Percentiles rank a stretch among this genome's conserved stretches.
phyloP scores from a whole-genome alignment of 116 monocot species.

The Trichopus zeylanicus region DNA sequence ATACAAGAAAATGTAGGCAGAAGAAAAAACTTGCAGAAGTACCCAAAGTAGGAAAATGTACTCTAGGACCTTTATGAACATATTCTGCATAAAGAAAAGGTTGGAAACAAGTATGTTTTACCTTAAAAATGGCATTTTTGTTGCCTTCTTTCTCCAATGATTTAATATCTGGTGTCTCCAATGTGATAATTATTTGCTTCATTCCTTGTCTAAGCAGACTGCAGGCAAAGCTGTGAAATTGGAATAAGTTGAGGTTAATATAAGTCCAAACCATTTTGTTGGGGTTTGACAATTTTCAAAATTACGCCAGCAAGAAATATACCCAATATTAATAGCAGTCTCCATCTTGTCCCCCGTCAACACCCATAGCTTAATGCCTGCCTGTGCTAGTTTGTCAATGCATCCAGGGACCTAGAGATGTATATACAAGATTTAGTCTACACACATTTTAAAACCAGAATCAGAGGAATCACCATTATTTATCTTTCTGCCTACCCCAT shows the following conservation, averaged over 20 bases:
- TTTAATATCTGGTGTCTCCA: constrained; percentile 45
- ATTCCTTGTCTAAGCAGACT: constrained; percentile 68
- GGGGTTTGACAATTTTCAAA: not conserved
- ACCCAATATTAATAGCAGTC: constrained; percentile 85
- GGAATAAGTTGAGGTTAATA: not conserved
- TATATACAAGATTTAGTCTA: constrained; percentile 2
- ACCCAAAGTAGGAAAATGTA: too few relatives aligned
- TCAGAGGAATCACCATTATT: too few relatives aligned
- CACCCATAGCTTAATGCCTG: constrained; percentile 77
- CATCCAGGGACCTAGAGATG: constrained; percentile 71
- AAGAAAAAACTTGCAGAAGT: too few relatives aligned
- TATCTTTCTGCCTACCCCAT: constrained; percentile 29
- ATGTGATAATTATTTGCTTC: constrained; percentile 49
- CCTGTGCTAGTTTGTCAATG: constrained; percentile 75
- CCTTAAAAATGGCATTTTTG: constrained; percentile 40
- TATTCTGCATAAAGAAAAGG: not conserved
- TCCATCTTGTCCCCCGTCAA: constrained; percentile 87
- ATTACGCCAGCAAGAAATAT: constrained; percentile 8
- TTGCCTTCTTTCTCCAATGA: constrained; percentile 46
- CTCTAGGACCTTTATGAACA: too few relatives aligned
- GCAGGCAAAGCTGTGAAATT: constrained; percentile 51
- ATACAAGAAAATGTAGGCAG: not conserved
- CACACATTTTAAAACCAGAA: not conserved
- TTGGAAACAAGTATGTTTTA: constrained; percentile 1
- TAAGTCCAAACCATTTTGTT: not conserved